Evolutionary conservation across 2,329 filamentous ascomycete genomes (phyloP), one percentile per base, ranked within the genome.

Genomic region (Paecilomyces variotii): DNA sequence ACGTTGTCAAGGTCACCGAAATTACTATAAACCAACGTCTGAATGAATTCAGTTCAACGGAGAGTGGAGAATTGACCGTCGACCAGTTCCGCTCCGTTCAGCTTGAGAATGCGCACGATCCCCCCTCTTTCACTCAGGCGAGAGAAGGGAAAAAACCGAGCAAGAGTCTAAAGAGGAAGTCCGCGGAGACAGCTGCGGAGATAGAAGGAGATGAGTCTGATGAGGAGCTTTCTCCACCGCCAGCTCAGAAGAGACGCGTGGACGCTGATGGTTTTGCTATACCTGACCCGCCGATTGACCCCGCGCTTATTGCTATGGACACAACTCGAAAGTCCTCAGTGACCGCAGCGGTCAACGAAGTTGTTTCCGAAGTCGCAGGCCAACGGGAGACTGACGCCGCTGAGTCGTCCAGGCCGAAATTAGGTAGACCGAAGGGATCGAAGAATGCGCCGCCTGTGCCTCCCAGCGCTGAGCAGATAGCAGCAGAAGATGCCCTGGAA

Each of bases 1-100:
- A 96, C 71, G 90, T 97, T 39, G 93, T 97, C 71, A 97, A 97
- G 71, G 92, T 97, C 55, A 95, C 92, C 50, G 95, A 95, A 64
- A 84, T 91, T 61, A 99, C 94, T 6, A 91, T 99, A 60, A 89
- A 91, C 68, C 90, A 93, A 71, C 91, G 94, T 61, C 79, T 99
- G 9, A 87, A 92, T 64, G 94, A 99, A 70, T 99, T 97, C 76
- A 91, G 90, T 63, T 83, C 87, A 32, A 96, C 93, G 0, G 88
- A 90, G 62, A 91, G 88, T 61, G 91, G 91, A 63, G 84, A 85
- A 55, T 82, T 97, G 74, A 94, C 91, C 0, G 89, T 99, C 24
- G 88, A 92, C 61, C 88, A 97, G 67, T 96, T 96, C 67, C 80
- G 76, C 49, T 74, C 75, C 2, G 75, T 78, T 27, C 74, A 77